phyloP scores from a whole-genome alignment of 2,329 filamentous ascomycete species.

The Microdochium nivale region DNA sequence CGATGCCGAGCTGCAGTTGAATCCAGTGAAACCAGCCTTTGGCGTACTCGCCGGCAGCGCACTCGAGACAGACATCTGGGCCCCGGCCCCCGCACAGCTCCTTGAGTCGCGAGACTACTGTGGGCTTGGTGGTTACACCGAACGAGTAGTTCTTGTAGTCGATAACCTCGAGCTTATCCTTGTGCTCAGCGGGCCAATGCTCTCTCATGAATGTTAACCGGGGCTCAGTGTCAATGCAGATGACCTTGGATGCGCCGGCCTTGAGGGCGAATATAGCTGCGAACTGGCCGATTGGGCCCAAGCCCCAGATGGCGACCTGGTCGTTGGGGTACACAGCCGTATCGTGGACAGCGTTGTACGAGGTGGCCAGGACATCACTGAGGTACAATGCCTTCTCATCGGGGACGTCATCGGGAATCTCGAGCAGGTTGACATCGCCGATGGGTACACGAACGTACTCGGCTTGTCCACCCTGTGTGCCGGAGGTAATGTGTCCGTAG shows the following conservation, averaged over 20 bases:
- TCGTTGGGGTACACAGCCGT: slow-evolving; percentile 73
- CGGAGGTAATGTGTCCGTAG: slow-evolving; percentile 73
- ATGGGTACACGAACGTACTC: slow-evolving; percentile 79
- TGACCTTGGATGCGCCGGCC: slow-evolving; percentile 68
- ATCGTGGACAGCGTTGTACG: slow-evolving; percentile 76
- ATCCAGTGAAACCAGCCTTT: slow-evolving; percentile 54
- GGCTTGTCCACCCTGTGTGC: slow-evolving; percentile 80
- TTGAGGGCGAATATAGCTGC: slow-evolving; percentile 63
- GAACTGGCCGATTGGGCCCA: slow-evolving; percentile 83
- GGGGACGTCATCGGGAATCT: slow-evolving; percentile 68
- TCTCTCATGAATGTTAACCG: slow-evolving; percentile 60
- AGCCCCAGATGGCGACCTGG: slow-evolving; percentile 76
- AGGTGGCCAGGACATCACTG: slow-evolving; percentile 71
- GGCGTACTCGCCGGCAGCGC: slow-evolving; percentile 50
- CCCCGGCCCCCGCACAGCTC: slow-evolving; percentile 64
- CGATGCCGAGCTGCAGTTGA: slow-evolving; percentile 53
- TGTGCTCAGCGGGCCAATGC: slow-evolving; percentile 42
- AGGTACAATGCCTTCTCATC: slow-evolving; percentile 80
- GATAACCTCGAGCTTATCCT: slow-evolving; percentile 53
- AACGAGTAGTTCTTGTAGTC: slow-evolving; percentile 55
- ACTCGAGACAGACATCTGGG: slow-evolving; percentile 59
- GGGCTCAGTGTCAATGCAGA: slow-evolving; percentile 68
- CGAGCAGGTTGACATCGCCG: slow-evolving; percentile 72
- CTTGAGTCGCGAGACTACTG: slow-evolving; percentile 64
- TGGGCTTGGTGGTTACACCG: slow-evolving; percentile 47